phyloP scores from a whole-genome alignment of 305 asterid species.

The Striga hermonthica region DNA sequence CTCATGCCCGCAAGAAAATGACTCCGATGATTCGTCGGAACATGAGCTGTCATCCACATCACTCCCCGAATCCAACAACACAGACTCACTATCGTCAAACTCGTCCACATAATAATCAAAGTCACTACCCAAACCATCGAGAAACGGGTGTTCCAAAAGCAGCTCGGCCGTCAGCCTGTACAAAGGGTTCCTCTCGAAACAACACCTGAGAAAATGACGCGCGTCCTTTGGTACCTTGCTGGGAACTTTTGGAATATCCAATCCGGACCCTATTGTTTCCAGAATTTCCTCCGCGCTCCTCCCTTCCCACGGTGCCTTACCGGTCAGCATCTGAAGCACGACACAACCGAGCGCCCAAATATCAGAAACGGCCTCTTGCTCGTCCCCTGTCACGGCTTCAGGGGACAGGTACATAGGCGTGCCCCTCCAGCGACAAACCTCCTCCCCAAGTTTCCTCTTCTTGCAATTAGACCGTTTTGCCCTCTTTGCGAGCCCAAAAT shows the following conservation, averaged over 20 bases:
- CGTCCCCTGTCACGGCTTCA: background rate
- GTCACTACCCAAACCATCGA: background rate
- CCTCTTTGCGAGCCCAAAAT: background rate
- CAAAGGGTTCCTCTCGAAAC: background rate
- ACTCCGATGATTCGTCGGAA: no score
- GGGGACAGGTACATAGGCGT: background rate
- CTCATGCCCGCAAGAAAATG: no score
- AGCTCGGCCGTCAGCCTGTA: background rate
- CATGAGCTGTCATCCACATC: no score
- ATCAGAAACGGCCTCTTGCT: background rate
- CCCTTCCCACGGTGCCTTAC: background rate
- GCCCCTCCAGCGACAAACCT: background rate
- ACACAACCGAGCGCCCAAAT: conserved; percentile 3
- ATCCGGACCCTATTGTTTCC: background rate
- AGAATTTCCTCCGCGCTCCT: background rate
- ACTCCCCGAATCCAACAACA: no score
- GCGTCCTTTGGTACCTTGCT: background rate
- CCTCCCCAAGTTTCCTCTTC: background rate
- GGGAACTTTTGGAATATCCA: background rate
- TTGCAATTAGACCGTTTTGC: background rate
- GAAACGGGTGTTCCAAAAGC: background rate
- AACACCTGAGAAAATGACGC: background rate
- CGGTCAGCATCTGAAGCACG: background rate
- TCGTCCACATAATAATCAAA: no score
- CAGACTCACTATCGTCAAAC: no score